Evolutionary conservation across 148 eudicot genomes (phyloP), one percentile per base, ranked within the genome.

Genomic region (Suaeda aralocaspica): DNA sequence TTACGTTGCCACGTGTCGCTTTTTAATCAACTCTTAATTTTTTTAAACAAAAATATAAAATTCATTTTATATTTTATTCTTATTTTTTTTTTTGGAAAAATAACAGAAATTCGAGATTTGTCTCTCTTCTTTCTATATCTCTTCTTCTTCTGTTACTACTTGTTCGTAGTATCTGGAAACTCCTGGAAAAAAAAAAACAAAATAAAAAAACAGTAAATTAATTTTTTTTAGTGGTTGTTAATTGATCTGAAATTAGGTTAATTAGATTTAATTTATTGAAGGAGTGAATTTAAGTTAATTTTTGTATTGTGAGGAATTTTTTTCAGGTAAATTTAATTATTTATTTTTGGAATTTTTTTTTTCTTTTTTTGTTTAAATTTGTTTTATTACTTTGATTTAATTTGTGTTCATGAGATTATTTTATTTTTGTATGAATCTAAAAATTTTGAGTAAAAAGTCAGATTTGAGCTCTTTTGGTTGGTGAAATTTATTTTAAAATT

Each of bases 1-100:
- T 88, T 66, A 72, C 53, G 19, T 9, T 34, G 79, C 81, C 89
- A 90, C 96, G 90, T 88, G 92, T 76, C 89, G 13, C n/a, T 0
- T 16, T 31, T 48, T 6, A 9, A 21, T 51, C 55, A 72, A 44
- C 49, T 44, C 24, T 15, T 21, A 29, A 39, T 57, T 66, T 66
- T n/a, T 19, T 30, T 33, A 25, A 42, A 24, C 9, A 21, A 52
- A 50, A 12, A 41, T 18, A 13, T 7, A 50, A 59, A 62, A 28
- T 8, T 36, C 41, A 14, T 52, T 42, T 0, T 22, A 30, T 2
- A 21, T 9, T 14, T 72, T 22, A 3, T n/a, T 49, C 36, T 41
- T n/a, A 8, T 50, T 36, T 25, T 65, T 36, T 56, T n/a, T 64
- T 56, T 42, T 36, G 46, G 26, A 56, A 66, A 61, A 41, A 36